Percentiles rank a stretch among this genome's conserved stretches.
phyloP scores from a whole-genome alignment of 345 rosid species.

The Eucalyptus curtisii region DNA sequence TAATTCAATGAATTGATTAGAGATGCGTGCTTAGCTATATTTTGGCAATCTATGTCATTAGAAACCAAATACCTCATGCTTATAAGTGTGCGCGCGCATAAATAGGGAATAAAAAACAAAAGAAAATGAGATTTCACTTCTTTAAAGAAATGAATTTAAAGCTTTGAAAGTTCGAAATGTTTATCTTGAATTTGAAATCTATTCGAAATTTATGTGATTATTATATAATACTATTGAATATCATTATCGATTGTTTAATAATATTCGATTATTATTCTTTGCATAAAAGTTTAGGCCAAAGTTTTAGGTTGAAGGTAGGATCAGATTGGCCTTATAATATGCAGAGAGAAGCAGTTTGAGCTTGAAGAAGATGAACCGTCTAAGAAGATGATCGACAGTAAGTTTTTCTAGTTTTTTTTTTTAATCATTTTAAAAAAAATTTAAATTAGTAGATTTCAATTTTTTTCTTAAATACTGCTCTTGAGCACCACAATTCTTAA shows the following conservation, averaged over 20 bases:
- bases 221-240: no score
- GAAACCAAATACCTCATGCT: not conserved
- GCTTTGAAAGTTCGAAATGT: no score
- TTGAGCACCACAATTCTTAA: not conserved
- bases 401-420: not conserved
- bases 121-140: not conserved
- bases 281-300: no score
- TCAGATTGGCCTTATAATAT: no score
- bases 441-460: not conserved
- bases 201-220: no score
- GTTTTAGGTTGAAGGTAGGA: no score
- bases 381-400: not conserved
- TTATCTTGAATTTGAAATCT: no score
- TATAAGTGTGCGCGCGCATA: fast-evolving
- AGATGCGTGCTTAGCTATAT: not conserved
- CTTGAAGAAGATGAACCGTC: not conserved
- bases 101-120: not conserved
- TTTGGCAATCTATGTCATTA: not conserved
- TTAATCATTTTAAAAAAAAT: not conserved
- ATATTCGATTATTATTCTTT: no score
- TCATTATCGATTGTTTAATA: no score
- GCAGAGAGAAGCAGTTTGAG: no score
- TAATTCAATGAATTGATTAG: not conserved
- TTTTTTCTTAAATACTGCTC: fast-evolving
- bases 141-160: no score